Evolutionary conservation across 208 protist genomes (phyloP).

Genomic region (Acanthamoeba lugdunensis): DNA sequence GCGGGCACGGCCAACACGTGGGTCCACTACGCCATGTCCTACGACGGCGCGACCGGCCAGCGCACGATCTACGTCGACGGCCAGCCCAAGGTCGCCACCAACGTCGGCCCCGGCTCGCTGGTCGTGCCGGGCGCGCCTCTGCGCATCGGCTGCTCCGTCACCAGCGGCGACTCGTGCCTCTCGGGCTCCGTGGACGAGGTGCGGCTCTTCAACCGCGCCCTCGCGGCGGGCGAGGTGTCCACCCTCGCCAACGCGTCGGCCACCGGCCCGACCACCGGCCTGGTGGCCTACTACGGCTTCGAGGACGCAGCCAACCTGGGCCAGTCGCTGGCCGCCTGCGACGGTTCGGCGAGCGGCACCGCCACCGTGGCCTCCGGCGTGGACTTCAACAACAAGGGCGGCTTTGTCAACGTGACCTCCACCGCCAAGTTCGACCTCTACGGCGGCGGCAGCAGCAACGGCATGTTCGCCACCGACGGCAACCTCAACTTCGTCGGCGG

Average conservation of each 20-base stretch:
- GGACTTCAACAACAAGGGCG: constrained; percentile 56
- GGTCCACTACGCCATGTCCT: constrained; percentile 64
- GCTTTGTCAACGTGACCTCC: constrained; percentile 33
- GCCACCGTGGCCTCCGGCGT: neutral
- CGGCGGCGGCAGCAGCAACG: constrained; percentile 15
- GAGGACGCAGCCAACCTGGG: constrained; percentile 43
- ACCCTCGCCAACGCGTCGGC: neutral
- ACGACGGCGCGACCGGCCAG: neutral
- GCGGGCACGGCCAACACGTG: neutral
- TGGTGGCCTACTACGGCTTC: constrained; percentile 72
- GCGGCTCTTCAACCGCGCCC: constrained; percentile 50
- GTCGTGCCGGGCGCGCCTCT: constrained; percentile 34
- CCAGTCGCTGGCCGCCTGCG: constrained; percentile 49
- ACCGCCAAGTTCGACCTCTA: neutral
- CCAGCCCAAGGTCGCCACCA: neutral
- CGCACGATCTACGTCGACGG: constrained; percentile 60
- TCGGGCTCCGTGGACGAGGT: constrained; percentile 49
- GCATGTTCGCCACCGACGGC: constrained; percentile 19
- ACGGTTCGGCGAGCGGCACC: neutral
- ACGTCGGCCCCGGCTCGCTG: constrained; percentile 6
- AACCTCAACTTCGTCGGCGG: constrained; percentile 30
- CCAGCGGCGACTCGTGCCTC: constrained; percentile 33
- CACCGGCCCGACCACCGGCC: constrained; percentile 35
- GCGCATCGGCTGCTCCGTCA: constrained; percentile 60
- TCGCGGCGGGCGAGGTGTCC: neutral